Base-by-base conservation (phyloP, 345 rosid genomes). In the Conringia planisiliqua region DNA sequence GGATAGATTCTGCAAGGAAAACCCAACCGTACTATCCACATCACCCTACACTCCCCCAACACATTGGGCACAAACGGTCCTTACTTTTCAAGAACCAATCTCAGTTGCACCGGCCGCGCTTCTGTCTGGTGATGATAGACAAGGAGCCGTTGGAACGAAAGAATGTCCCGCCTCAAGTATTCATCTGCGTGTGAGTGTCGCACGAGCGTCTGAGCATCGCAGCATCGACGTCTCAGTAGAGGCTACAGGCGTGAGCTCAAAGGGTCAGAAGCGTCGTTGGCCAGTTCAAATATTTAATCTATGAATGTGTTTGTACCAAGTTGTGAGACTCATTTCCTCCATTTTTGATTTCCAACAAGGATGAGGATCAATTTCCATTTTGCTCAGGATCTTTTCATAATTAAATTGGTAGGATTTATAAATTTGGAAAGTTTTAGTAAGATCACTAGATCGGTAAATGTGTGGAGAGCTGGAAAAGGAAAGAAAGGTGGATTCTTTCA, bases 11-110 rank as follows among this genome's bases (percentile, higher is more conserved):
- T 95, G 99, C 90, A 90, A 82, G 86, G 96, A 92, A 78, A 80
- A 72, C 39, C 89, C 98, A 13, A 81, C 86, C 11, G 74, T 87
- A 36, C 76, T 95, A 77, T 89, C 99, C 11, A 90, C 99, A 52
- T 92, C 99, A 11, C 99, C 98, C 0, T 81, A 77, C 72, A 86
- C 90, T 56, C 87, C 89, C 42, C 86, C 81, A 82, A 95, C 99
- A 10, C 99, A 95, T 44, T 95, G 98, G 99, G 73, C 89, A 3
- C 99, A 95, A 72, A 95, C 99, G 5, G 78, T 95, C 66, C 76
- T 95, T 72, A 92, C 97, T 3, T 92, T 95, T 63, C 76, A 39
- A 48, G 92, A 95, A 62, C 98, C 99, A 22, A 86, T 92, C 77
- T 89, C 93, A 24, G 71, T 90, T 80, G 87, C 90, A 38, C 76